Evolutionary conservation across 2,329 filamentous ascomycete genomes (phyloP).

Genomic region (Ambrosiella beaveri): DNA sequence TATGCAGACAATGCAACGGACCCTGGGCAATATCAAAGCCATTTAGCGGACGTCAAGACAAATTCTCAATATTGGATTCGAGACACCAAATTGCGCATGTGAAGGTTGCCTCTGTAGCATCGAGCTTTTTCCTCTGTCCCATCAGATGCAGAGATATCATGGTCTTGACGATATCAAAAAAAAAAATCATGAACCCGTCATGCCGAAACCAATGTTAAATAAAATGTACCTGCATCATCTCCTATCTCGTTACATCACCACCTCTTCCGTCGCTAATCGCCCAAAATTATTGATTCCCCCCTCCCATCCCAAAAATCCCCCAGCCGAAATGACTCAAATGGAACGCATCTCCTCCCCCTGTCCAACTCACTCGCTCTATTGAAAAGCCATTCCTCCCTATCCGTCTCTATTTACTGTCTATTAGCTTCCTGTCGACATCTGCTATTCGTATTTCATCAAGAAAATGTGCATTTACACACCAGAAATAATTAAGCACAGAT

Average conservation of each 20-base stretch:
- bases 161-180: no score
- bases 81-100: background rate
- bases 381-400: background rate
- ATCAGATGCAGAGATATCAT: no score
- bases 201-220: background rate
- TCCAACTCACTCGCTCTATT: background rate
- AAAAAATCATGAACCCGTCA: no score
- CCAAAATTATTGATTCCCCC: background rate
- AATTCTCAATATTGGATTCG: background rate
- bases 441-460: no score
- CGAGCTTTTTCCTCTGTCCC: no score
- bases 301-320: background rate
- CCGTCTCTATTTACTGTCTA: background rate
- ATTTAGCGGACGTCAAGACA: no score
- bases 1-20: background rate
- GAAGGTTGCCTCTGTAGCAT: no score
- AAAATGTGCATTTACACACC: no score
- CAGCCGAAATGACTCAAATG: background rate
- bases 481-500: no score
- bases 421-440: background rate
- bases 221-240: background rate
- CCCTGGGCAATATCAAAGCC: background rate
- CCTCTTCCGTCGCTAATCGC: background rate
- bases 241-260: background rate
- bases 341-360: background rate